Evolutionary conservation across 345 rosid species (phyloP), one percentile per base, ranked within the genome.

Genomic region (Streptanthus diversifolius): DNA sequence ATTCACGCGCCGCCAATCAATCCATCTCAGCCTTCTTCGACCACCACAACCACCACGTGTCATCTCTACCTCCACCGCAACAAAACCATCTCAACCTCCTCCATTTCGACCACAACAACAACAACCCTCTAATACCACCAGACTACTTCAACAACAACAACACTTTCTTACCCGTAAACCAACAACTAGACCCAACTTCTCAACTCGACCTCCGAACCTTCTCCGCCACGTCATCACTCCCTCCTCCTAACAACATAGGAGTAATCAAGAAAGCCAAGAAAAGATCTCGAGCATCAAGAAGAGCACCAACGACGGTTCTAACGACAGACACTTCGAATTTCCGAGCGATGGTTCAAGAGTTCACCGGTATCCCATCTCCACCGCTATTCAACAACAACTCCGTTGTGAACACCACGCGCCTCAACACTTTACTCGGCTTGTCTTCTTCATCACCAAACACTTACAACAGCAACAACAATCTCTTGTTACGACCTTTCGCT

Each of bases 341-440:
- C 86, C 81, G 96, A 76, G 96, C 96, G 53, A 93, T 93, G 97
- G 98, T 93, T 70, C 98, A 93, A 69, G 98, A 93, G 48, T 93
- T 93, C 73, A 93, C 98, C 12, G 98, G 97, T 9, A 93, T 93
- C 57, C 98, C 98, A 40, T 81, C 93, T 40, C 93, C 96, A 8
- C 98, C 98, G 27, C 2, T 81, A 81, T 58, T 85, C 89, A 27
- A 76, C 79, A 51, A 82, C 96, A 36, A 79, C 82, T 43, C 90
- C 84, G 61, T 85, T 84, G 54, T 82, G 83, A 72, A 81, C 80
- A 76, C 75, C 56, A 72, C 72, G 72, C 81, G 98, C 37, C 83
- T 90, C 71, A 93, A 87, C 36, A 51, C 77, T 65, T 85, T 90
- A 40, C 86, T 88, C n/a, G 88, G 91, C 57, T 35, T 71, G 27